Evolutionary conservation across 805 yeast genomes (phyloP).

Genomic region (Wickerhamiella azymoides): DNA sequence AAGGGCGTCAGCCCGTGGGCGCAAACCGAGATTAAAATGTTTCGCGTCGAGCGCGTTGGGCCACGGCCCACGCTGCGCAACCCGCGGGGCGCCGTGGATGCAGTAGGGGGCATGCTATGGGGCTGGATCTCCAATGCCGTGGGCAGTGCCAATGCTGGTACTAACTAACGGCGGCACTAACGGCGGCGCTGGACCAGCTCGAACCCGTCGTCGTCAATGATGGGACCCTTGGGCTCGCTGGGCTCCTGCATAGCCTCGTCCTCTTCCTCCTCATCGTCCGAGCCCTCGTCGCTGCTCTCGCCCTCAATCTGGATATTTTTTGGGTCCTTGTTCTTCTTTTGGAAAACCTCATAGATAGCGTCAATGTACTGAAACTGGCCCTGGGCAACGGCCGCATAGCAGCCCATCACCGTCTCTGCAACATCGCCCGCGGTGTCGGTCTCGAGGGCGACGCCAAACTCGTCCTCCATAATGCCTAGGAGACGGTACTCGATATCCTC

Average conservation of each 20-base stretch:
- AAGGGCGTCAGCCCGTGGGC: conserved; percentile 38
- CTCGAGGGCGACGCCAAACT: conserved; percentile 77
- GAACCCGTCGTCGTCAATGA: conserved; percentile 90
- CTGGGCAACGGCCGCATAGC: conserved; percentile 50
- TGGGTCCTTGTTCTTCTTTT: conserved; percentile 26
- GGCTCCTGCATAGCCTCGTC: conserved; percentile 29
- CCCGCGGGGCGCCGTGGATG: conserved; percentile 35
- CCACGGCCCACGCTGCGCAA: conserved; percentile 28
- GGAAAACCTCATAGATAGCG: conserved; percentile 37
- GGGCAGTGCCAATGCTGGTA: background rate
- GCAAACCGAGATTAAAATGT: conserved; percentile 36
- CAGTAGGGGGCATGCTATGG: conserved; percentile 35
- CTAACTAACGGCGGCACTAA: too few species aligned
- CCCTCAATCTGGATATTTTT: conserved; percentile 31
- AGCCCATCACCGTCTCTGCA: conserved; percentile 49
- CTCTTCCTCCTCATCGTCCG: conserved; percentile 29
- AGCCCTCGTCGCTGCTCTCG: conserved; percentile 33
- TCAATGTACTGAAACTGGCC: conserved; percentile 45
- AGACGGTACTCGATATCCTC: conserved; percentile 73
- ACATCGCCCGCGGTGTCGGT: conserved; percentile 74
- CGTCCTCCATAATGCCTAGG: conserved; percentile 85
- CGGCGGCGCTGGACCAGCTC: conserved; percentile 70
- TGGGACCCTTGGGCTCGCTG: conserved; percentile 39
- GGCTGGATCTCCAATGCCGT: conserved; percentile 10
- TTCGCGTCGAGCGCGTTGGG: conserved; percentile 32